phyloP scores from a whole-genome alignment of 108 stramenopile species.

The Seminavis robusta region DNA sequence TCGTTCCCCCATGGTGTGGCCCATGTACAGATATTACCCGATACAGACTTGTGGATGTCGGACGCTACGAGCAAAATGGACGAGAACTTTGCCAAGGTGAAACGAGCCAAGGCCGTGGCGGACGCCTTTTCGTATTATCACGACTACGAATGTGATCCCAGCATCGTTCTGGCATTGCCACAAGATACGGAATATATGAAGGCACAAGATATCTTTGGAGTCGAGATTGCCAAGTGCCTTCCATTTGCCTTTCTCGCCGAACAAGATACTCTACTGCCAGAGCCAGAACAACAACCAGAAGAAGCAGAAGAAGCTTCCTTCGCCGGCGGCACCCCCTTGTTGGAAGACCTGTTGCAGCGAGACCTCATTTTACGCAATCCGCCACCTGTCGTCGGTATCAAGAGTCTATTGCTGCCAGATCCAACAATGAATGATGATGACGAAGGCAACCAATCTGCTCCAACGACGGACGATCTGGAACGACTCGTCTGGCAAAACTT shows the following conservation, averaged over 20 bases:
- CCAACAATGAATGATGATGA: no score
- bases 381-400: no score
- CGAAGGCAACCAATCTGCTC: no score
- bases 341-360: no score
- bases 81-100: conserved; percentile 1
- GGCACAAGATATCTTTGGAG: conserved; percentile 42
- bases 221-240: conserved; percentile 40
- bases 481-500: conserved; percentile 38
- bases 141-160: conserved; percentile 63
- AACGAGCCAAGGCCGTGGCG: conserved; percentile 39
- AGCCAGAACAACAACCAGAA: no score
- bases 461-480: conserved; percentile 57
- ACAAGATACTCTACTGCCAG: no score
- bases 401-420: no score
- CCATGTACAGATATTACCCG: conserved; percentile 62
- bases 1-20: conserved; percentile 58
- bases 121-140: conserved; percentile 56
- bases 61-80: no score
- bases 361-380: no score
- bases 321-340: no score
- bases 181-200: conserved; percentile 26
- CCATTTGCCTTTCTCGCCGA: conserved; percentile 56
- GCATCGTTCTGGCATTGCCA: conserved; percentile 32
- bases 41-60: no score
- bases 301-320: no score